A percentile compares a stretch with the other conserved stretches of the same genome.
phyloP scores from a whole-genome alignment of 345 rosid genomes.

The Eucalyptus erythrocorys region DNA sequence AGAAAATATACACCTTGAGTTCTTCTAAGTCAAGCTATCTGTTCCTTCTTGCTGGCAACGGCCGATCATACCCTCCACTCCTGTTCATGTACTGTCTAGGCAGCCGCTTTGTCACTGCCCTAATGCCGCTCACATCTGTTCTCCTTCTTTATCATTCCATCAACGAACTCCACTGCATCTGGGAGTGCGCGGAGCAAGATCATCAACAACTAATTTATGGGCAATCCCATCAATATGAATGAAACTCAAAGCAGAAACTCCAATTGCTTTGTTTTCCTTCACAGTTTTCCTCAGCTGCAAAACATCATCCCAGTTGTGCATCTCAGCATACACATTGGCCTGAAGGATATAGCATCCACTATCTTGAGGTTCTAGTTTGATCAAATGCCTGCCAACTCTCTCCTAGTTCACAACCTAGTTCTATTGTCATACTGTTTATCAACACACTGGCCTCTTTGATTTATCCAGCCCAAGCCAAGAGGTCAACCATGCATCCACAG shows the following conservation, averaged over 20 bases:
- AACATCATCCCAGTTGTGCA: slow-evolving; percentile 16
- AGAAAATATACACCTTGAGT: neutral
- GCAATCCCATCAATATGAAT: slow-evolving; percentile 4
- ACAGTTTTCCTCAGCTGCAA: slow-evolving; percentile 1
- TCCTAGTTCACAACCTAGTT: slow-evolving; percentile 7
- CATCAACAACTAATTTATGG: neutral
- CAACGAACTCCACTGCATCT: neutral
- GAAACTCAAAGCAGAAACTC: slow-evolving; percentile 10
- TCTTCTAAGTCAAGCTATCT: slow-evolving; percentile 12
- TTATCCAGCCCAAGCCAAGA: slow-evolving; percentile 10
- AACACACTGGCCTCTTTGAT: slow-evolving; percentile 6
- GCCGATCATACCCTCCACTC: slow-evolving; percentile 72
- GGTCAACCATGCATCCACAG: slow-evolving; percentile 24
- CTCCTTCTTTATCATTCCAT: neutral
- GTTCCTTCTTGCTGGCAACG: slow-evolving; percentile 52
- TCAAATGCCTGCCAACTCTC: slow-evolving; percentile 4
- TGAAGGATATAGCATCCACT: neutral
- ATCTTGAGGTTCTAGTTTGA: neutral
- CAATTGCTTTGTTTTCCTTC: neutral
- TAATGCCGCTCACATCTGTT: slow-evolving; percentile 61
- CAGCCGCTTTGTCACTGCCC: slow-evolving; percentile 67
- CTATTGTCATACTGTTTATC: slow-evolving; percentile 10
- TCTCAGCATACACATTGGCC: neutral
- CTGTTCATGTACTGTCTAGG: slow-evolving; percentile 89
- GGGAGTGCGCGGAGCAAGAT: neutral